Percentiles rank a stretch among this genome's conserved stretches.
Conservation (phyloP, 345 rosid genomes). For the Nephelium lappaceum region DNA sequence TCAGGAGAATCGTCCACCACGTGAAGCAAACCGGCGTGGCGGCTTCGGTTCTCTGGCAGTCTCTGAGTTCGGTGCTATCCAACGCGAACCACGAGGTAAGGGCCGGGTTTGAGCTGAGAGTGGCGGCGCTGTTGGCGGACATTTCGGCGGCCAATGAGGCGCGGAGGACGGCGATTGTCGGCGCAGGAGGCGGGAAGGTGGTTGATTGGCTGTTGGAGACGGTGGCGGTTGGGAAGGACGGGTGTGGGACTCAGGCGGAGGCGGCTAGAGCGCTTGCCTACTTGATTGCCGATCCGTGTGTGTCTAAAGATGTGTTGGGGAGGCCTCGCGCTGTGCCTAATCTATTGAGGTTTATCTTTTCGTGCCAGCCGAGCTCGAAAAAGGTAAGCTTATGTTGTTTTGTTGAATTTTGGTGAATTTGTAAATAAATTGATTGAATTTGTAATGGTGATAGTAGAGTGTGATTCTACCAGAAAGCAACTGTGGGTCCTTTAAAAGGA, state of each 20-base stretch:
- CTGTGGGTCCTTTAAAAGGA: background rate
- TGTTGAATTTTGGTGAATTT: constrained; percentile 7
- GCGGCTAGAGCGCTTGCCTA: constrained; percentile 91
- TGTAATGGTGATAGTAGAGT: background rate
- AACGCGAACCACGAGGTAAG: constrained; percentile 95
- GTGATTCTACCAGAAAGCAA: background rate
- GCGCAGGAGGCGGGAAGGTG: constrained; percentile 85
- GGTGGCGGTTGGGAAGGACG: constrained; percentile 59
- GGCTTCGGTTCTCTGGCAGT: constrained; percentile 88
- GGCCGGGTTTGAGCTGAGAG: constrained; percentile 86
- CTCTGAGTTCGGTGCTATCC: constrained; percentile 82
- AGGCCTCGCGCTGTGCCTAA: constrained; percentile 84
- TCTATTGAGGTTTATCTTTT: constrained; percentile 81
- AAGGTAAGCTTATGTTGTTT: constrained; percentile 50
- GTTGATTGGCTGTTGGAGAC: constrained; percentile 96
- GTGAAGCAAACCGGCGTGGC: constrained; percentile 77
- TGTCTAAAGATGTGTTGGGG: constrained; percentile 68
- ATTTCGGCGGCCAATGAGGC: constrained; percentile 78
- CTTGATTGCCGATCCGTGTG: constrained; percentile 83
- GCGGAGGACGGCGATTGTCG: constrained; percentile 82
- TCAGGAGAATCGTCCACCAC: constrained; percentile 59
- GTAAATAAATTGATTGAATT: background rate
- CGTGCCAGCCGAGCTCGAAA: constrained; percentile 79
- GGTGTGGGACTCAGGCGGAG: constrained; percentile 82
- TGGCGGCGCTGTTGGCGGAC: constrained; percentile 87